These are phyloP conservation scores for Otatea glauca DNA, from an alignment of 176 grass and related monocot species.

Conservation along the genomic window DNA sequence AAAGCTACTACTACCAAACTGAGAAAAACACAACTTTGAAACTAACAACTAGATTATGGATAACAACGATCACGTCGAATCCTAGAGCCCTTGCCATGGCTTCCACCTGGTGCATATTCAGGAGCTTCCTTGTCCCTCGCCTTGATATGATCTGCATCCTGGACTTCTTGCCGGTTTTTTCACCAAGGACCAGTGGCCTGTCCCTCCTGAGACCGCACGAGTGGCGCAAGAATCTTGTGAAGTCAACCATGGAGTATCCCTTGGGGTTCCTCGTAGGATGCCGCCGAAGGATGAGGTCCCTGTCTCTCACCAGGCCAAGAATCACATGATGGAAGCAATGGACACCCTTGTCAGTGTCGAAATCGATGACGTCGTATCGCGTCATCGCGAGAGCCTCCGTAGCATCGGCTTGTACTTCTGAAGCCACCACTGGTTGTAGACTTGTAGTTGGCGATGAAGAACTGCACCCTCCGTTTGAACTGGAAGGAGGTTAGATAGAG, in stretches of 20 bases:
- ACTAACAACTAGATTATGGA: too few species aligned
- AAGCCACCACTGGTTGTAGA: slow-evolving; percentile 57
- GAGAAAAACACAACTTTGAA: too few species aligned
- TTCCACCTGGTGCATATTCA: slow-evolving; percentile 43
- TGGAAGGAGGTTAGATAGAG: slow-evolving; percentile 62
- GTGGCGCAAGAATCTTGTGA: slow-evolving; percentile 65
- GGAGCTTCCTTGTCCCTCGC: slow-evolving; percentile 59
- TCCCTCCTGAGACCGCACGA: slow-evolving; percentile 49
- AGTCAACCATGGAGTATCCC: slow-evolving; percentile 55
- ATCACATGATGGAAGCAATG: slow-evolving; percentile 59
- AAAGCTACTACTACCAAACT: too few species aligned
- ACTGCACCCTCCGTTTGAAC: slow-evolving; percentile 58
- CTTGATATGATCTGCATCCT: slow-evolving; percentile 70
- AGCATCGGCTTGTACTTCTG: slow-evolving; percentile 62
- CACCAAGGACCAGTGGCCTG: slow-evolving; percentile 46
- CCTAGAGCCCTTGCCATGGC: slow-evolving; percentile 15
- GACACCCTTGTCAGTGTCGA: slow-evolving; percentile 58
- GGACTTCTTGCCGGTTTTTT: slow-evolving; percentile 49
- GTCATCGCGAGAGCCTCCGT: slow-evolving; percentile 46
- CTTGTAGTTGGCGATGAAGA: slow-evolving; percentile 60
- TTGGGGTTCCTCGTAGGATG: slow-evolving; percentile 61
- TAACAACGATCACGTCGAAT: too few species aligned
- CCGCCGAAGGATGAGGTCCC: slow-evolving; percentile 55
- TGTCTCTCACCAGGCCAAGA: slow-evolving; percentile 61
- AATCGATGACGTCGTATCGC: slow-evolving; percentile 48